A percentile compares a stretch with the other conserved stretches of the same genome.
These are phyloP conservation scores for Mycena belliarum DNA, from an alignment of 768 basidiomycete genomes.

Conservation along the genomic window DNA sequence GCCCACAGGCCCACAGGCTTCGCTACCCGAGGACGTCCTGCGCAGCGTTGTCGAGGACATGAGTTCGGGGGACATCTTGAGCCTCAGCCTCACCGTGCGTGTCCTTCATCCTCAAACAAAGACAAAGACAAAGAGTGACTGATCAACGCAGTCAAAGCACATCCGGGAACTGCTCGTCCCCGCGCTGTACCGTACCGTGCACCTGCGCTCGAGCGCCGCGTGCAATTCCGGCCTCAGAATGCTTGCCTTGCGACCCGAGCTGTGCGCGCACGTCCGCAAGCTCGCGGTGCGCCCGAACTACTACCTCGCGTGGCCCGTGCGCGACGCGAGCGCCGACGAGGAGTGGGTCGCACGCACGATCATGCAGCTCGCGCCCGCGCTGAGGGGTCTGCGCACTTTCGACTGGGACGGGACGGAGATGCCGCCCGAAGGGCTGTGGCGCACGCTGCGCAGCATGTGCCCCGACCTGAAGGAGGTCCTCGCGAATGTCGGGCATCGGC, in stretches of 20 bases:
- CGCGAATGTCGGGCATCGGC: slow-evolving; percentile 42
- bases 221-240: slow-evolving; percentile 40
- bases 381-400: slow-evolving; percentile 42
- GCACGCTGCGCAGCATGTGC: slow-evolving; percentile 40
- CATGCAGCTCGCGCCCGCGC: slow-evolving; percentile 30
- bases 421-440: slow-evolving; percentile 45
- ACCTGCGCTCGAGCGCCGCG: slow-evolving; percentile 43
- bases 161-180: slow-evolving; percentile 32
- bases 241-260: slow-evolving; percentile 34
- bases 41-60: background rate
- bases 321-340: slow-evolving; percentile 42
- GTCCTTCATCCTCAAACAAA: background rate
- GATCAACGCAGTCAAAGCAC: slow-evolving; percentile 33
- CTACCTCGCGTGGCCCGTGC: slow-evolving; percentile 51
- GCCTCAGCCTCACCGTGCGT: background rate
- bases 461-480: slow-evolving; percentile 44
- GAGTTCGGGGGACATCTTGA: background rate
- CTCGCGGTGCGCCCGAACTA: slow-evolving; percentile 52
- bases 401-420: slow-evolving; percentile 56
- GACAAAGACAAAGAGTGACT: background rate
- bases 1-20: background rate
- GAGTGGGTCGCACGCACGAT: slow-evolving; percentile 42
- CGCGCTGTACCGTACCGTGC: slow-evolving; percentile 45
- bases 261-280: slow-evolving; percentile 42
- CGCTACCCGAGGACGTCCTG: background rate